phyloP scores from a whole-genome alignment of 805 yeast genomes.

The Kurtzmaniella cleridarum region DNA sequence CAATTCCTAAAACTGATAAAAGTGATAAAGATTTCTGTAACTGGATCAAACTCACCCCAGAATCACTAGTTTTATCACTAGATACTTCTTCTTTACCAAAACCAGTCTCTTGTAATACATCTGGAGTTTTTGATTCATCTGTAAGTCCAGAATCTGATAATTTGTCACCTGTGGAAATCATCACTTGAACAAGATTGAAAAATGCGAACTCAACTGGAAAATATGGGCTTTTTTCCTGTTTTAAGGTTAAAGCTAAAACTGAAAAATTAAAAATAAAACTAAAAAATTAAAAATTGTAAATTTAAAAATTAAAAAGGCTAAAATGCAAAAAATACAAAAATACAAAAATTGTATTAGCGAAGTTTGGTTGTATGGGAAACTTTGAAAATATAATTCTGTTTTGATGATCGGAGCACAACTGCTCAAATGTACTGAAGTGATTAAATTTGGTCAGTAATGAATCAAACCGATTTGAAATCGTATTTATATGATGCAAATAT shows the following conservation, averaged over 20 bases:
- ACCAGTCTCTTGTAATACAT: background rate
- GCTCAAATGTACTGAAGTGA: too few species aligned
- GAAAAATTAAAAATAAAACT: background rate
- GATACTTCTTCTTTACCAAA: background rate
- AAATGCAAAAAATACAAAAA: background rate
- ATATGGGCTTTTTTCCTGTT: background rate
- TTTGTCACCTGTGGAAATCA: background rate
- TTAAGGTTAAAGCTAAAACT: background rate
- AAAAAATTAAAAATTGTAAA: background rate
- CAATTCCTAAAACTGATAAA: slow-evolving; percentile 35
- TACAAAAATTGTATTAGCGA: background rate
- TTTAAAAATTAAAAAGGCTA: background rate
- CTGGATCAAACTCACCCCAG: background rate
- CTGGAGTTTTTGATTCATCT: background rate
- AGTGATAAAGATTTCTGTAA: slow-evolving; percentile 30
- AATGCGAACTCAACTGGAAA: background rate
- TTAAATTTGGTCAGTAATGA: too few species aligned
- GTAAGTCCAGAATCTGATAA: background rate
- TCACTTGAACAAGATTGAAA: background rate
- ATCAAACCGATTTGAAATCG: too few species aligned
- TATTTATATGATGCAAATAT: too few species aligned
- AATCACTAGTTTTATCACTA: too few species aligned
- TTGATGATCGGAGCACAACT: background rate
- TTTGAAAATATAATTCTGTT: background rate
- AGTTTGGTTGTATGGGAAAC: background rate